These are phyloP conservation scores for Waltiozyma sp. DNA, from an alignment of 1,139 yeast genomes.

Conservation along the genomic window DNA sequence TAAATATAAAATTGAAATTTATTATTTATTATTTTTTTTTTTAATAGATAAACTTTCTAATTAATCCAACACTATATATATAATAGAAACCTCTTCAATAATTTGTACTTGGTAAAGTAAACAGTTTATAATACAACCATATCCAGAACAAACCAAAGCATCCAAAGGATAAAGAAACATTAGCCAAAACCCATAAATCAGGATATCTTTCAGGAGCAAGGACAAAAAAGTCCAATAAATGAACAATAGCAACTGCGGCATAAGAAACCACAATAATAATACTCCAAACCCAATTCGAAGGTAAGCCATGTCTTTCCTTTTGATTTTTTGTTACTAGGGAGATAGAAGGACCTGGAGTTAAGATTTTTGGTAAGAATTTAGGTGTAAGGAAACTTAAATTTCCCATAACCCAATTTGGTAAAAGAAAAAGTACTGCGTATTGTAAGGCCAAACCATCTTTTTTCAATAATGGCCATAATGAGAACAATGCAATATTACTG, in stretches of 20 bases:
- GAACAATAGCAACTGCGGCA: constrained; percentile 38
- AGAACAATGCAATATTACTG: constrained; percentile 71
- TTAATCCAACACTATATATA: no score
- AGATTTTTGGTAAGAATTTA: constrained; percentile 28
- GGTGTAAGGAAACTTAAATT: constrained; percentile 36
- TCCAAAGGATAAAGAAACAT: constrained; percentile 62
- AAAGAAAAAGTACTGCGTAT: constrained; percentile 45
- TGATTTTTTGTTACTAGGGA: constrained; percentile 20
- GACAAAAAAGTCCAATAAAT: constrained; percentile 39
- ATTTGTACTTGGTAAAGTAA: constrained; percentile 16
- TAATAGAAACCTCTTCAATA: not conserved
- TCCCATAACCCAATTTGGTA: constrained; percentile 82
- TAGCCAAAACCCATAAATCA: constrained; percentile 76
- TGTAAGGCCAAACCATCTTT: constrained; percentile 69
- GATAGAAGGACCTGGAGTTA: constrained; percentile 32
- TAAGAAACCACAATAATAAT: constrained; percentile 50
- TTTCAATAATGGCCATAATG: constrained; percentile 78
- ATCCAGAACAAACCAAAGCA: constrained; percentile 71
- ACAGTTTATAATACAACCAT: constrained; percentile 55
- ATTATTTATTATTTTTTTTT: no score
- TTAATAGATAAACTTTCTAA: no score
- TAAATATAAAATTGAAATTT: no score
- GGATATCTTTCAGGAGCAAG: constrained; percentile 57
- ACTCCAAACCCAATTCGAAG: constrained; percentile 43
- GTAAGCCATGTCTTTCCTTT: constrained; percentile 37